Conservation (phyloP, 306 rosid species). For the Lagenaria siceraria region DNA sequence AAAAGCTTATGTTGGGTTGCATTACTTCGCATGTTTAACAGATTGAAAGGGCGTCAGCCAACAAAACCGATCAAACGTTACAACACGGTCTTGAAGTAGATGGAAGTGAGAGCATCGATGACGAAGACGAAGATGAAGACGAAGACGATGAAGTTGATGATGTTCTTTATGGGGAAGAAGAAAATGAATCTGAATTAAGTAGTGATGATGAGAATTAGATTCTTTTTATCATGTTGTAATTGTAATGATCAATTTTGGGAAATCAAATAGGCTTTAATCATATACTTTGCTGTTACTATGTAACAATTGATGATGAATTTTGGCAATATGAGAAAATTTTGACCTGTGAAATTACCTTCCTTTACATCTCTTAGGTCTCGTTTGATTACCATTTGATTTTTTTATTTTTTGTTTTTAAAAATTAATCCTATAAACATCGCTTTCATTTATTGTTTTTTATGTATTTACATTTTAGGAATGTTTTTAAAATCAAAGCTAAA, state of each 20-base stretch:
- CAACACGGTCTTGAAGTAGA: slow-evolving; percentile 19
- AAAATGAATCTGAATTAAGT: slow-evolving; percentile 65
- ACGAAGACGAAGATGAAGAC: slow-evolving; percentile 23
- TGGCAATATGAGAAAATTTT: neutral
- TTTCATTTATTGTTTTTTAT: too few relatives aligned
- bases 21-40: slow-evolving; percentile 12
- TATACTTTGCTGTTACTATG: neutral
- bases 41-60: slow-evolving; percentile 59
- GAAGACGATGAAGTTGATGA: slow-evolving; percentile 38
- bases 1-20: neutral
- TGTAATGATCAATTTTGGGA: slow-evolving; percentile 2
- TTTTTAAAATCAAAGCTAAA: too few relatives aligned
- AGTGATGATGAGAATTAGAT: slow-evolving; percentile 52
- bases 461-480: too few relatives aligned
- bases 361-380: rapidly evolving
- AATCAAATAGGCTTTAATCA: neutral
- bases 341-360: neutral
- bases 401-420: too few relatives aligned
- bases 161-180: slow-evolving; percentile 39
- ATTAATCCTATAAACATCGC: too few relatives aligned
- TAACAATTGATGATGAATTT: neutral
- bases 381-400: too few relatives aligned
- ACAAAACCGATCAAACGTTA: slow-evolving; percentile 15
- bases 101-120: slow-evolving; percentile 37
- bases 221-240: neutral